Conservation (phyloP, 73 alveolate genomes). For the Halteria grandinella region DNA sequence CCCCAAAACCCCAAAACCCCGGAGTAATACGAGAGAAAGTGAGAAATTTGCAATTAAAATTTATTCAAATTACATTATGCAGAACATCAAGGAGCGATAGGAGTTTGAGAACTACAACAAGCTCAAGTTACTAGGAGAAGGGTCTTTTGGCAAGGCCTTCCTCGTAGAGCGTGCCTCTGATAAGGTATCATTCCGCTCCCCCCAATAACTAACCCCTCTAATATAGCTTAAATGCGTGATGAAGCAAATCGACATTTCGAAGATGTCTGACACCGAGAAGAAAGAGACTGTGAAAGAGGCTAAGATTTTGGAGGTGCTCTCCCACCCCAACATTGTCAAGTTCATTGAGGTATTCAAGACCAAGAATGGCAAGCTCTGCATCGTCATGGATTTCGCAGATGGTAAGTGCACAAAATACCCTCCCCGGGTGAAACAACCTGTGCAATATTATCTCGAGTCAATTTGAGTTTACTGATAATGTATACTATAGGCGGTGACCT, state of each 20-base stretch:
- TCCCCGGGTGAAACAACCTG: no score
- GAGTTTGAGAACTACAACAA: conserved; percentile 64
- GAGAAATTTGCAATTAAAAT: neutral
- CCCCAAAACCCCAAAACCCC: conserved; percentile 27
- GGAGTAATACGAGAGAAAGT: neutral
- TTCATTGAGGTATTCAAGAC: conserved; percentile 85
- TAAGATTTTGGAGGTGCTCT: conserved; percentile 81
- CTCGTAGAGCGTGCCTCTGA: conserved; percentile 78
- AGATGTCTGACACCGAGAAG: conserved; percentile 83
- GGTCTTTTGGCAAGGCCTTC: conserved; percentile 88
- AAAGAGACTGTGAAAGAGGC: conserved; percentile 93
- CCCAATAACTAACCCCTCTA: neutral
- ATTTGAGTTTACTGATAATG: conserved; percentile 10
- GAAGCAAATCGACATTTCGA: conserved; percentile 69
- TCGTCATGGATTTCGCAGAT: conserved; percentile 82
- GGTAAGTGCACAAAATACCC: no score
- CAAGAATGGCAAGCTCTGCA: conserved; percentile 77
- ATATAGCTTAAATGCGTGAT: conserved; percentile 60
- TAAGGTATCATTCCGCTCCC: conserved; percentile 15
- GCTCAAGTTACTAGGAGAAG: conserved; percentile 85
- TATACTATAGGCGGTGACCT: conserved; percentile 72
- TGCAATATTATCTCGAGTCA: neutral
- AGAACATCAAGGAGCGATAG: conserved; percentile 46
- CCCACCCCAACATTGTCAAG: conserved; percentile 93
- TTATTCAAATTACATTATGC: no score